Percentiles rank a stretch among this genome's conserved stretches.
Evolutionary conservation across 331 rosid genomes (phyloP).

Genomic region (Stylosanthes scabra): DNA sequence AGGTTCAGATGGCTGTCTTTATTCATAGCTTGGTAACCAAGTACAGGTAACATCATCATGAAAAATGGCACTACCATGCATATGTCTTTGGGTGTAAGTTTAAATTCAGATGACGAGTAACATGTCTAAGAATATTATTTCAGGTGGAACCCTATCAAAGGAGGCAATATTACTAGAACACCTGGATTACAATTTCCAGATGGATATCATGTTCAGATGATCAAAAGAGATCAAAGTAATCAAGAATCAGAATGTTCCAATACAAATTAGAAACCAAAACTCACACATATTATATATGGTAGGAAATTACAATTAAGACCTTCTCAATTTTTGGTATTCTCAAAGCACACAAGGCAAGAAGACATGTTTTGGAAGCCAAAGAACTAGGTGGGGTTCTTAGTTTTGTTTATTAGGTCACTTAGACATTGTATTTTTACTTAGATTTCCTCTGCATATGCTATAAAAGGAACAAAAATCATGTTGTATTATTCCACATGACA

Average conservation of each 20-base stretch:
- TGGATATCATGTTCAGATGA: slow-evolving; percentile 74
- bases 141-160: slow-evolving; percentile 84
- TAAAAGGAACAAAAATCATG: not conserved
- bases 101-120: slow-evolving; percentile 29
- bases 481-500: slow-evolving; percentile 14
- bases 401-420: slow-evolving; percentile 39
- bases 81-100: not conserved
- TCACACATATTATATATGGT: slow-evolving; percentile 13
- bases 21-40: slow-evolving; percentile 87
- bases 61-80: slow-evolving; percentile 4
- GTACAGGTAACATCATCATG: slow-evolving; percentile 60
- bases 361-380: slow-evolving; percentile 34
- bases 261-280: slow-evolving; percentile 33
- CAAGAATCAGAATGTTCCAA: slow-evolving; percentile 18
- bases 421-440: slow-evolving; percentile 27
- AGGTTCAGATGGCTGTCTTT: slow-evolving; percentile 96
- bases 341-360: slow-evolving; percentile 40
- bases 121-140: slow-evolving; percentile 32
- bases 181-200: slow-evolving; percentile 96
- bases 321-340: slow-evolving; percentile 36
- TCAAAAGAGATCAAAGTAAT: slow-evolving; percentile 50
- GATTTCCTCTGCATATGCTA: slow-evolving; percentile 34
- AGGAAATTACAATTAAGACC: slow-evolving; percentile 26
- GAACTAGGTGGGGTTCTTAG: slow-evolving; percentile 34
- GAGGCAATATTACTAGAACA: slow-evolving; percentile 87